Evolutionary conservation across 176 grass and related monocot genomes (phyloP).

Genomic region (Chrysopogon serrulatus): DNA sequence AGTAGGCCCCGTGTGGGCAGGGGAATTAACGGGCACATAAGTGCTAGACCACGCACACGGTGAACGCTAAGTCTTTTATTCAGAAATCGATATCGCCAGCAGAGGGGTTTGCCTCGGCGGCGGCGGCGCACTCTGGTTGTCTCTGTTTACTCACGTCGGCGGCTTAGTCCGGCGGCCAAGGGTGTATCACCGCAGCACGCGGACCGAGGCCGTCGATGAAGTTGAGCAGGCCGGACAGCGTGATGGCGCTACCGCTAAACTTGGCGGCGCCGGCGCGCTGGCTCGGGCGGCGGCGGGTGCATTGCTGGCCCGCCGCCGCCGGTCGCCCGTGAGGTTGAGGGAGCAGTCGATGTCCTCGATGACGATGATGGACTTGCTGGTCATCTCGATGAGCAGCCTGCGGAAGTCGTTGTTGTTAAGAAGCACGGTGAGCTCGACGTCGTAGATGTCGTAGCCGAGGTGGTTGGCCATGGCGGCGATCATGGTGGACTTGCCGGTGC

Average conservation of each 20-base stretch:
- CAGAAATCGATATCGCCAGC: no score
- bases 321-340: constrained; percentile 38
- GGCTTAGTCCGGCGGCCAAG: no score
- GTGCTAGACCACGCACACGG: no score
- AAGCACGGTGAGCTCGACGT: constrained; percentile 8
- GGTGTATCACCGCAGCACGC: no score
- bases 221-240: constrained; percentile 46
- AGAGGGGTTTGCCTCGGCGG: no score
- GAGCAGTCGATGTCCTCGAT: constrained; percentile 67
- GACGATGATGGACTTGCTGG: constrained; percentile 46
- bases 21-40: no score
- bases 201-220: constrained; percentile 56
- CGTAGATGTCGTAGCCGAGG: constrained; percentile 18
- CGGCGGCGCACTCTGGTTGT: no score
- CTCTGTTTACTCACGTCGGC: no score
- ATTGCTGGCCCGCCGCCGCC: not conserved
- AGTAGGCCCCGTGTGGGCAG: no score
- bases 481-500: constrained; percentile 43
- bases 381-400: constrained; percentile 42
- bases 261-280: no score
- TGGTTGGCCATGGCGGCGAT: constrained; percentile 11
- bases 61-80: no score
- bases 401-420: constrained; percentile 36
- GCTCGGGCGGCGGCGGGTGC: no score
- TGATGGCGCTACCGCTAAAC: constrained; percentile 3